Percentiles rank a stretch among this genome's conserved stretches.
Evolutionary conservation across 306 rosid genomes (phyloP).

Genomic region (Sesbania bispinosa): DNA sequence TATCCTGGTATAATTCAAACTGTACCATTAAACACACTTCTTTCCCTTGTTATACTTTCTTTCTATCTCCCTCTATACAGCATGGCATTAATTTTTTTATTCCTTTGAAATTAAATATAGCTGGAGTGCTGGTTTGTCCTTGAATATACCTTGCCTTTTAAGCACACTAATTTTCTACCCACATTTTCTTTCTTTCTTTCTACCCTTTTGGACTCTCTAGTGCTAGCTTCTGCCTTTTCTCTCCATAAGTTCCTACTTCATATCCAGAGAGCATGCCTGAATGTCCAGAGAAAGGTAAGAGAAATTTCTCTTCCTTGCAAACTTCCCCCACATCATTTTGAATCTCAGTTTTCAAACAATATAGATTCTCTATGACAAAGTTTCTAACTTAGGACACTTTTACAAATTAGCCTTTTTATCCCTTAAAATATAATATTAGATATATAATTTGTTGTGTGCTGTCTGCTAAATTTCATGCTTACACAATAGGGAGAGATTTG

Average conservation of each 20-base stretch:
- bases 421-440: neutral
- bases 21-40: conserved; percentile 1
- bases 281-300: conserved; percentile 97
- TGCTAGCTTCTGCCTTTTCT: conserved; percentile 24
- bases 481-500: conserved; percentile 54
- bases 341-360: neutral
- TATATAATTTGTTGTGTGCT: no score
- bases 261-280: conserved; percentile 71
- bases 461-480: neutral
- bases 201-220: conserved; percentile 11
- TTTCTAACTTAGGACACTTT: neutral
- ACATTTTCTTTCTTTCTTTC: conserved; percentile 40
- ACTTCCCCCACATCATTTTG: neutral
- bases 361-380: neutral
- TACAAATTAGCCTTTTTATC: neutral
- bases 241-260: conserved; percentile 40
- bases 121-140: conserved; percentile 38
- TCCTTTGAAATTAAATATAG: conserved; percentile 38
- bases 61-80: neutral
- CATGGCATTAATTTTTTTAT: neutral
- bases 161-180: conserved; percentile 44
- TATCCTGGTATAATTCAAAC: conserved; percentile 6
- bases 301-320: neutral
- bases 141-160: conserved; percentile 73
- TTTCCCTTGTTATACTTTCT: neutral